phyloP scores from a whole-genome alignment of 495 filamentous ascomycete species.

The Xylaria grammica region DNA sequence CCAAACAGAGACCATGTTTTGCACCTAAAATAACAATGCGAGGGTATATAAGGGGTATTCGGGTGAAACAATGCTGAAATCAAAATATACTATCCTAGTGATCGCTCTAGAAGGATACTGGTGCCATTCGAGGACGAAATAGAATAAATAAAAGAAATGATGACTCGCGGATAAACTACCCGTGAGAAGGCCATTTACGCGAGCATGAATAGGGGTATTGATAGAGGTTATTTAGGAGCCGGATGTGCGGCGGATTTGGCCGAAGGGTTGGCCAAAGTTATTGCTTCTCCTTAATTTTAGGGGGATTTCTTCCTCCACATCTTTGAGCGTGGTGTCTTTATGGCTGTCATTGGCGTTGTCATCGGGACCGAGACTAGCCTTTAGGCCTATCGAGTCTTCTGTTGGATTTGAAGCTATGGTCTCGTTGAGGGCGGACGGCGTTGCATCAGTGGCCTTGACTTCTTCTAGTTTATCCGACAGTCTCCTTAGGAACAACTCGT shows the following conservation, averaged over 20 bases:
- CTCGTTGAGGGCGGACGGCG: constrained; percentile 47
- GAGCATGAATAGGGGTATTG: too few species aligned
- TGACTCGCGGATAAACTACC: neutral
- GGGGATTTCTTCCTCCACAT: constrained; percentile 57
- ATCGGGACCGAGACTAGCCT: constrained; percentile 7
- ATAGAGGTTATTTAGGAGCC: neutral
- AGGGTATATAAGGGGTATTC: constrained; percentile 11
- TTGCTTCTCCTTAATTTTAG: constrained; percentile 63
- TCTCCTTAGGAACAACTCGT: constrained; percentile 51
- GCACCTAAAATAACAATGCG: too few species aligned
- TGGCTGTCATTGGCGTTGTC: constrained; percentile 25
- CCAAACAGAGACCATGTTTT: too few species aligned
- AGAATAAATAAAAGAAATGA: neutral
- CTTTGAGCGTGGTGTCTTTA: constrained; percentile 30
- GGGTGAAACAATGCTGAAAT: neutral
- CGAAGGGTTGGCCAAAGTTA: constrained; percentile 60
- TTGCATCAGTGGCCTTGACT: constrained; percentile 38
- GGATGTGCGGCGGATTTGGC: constrained; percentile 26
- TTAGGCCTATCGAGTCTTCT: neutral
- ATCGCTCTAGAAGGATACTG: constrained; percentile 4
- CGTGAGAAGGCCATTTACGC: neutral
- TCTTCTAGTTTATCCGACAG: constrained; percentile 51
- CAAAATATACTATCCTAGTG: neutral
- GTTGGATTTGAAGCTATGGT: neutral
- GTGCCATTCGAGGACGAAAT: neutral